Percentiles rank a stretch among this genome's conserved stretches.
Conservation (phyloP, 2,329 filamentous ascomycete genomes). For the Botrytis deweyae region DNA sequence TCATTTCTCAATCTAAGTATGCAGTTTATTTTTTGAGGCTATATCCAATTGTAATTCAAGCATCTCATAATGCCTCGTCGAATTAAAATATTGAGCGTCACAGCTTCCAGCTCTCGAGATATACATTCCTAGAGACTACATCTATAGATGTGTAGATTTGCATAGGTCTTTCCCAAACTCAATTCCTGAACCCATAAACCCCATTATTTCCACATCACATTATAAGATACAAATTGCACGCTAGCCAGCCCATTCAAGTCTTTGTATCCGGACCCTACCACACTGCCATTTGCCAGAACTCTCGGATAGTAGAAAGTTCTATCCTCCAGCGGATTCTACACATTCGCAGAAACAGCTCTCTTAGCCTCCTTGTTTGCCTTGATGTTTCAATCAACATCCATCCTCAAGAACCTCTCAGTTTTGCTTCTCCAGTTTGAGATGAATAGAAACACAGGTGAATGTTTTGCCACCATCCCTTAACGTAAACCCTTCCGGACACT, state of each 20-base stretch:
- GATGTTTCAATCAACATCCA: background rate
- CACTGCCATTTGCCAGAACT: background rate
- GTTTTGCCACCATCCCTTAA: background rate
- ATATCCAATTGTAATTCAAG: background rate
- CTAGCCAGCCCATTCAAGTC: background rate
- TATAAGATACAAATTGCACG: no score
- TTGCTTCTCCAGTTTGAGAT: background rate
- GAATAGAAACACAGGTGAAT: background rate
- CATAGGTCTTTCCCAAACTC: no score
- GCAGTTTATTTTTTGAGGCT: background rate
- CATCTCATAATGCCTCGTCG: background rate
- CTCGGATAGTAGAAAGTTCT: background rate
- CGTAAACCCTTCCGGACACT: background rate
- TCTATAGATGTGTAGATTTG: background rate
- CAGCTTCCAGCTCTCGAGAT: background rate
- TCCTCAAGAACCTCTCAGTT: background rate
- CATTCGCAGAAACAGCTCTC: background rate
- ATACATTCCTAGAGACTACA: background rate
- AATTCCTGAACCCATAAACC: background rate
- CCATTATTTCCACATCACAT: background rate
- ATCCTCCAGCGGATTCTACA: background rate
- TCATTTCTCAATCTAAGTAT: accelerated
- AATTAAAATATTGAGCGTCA: no score
- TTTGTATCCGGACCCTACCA: background rate
- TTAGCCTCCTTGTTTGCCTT: background rate